phyloP scores from a whole-genome alignment of 352 stramenopile species.

The Globisporangium orthogonon region DNA sequence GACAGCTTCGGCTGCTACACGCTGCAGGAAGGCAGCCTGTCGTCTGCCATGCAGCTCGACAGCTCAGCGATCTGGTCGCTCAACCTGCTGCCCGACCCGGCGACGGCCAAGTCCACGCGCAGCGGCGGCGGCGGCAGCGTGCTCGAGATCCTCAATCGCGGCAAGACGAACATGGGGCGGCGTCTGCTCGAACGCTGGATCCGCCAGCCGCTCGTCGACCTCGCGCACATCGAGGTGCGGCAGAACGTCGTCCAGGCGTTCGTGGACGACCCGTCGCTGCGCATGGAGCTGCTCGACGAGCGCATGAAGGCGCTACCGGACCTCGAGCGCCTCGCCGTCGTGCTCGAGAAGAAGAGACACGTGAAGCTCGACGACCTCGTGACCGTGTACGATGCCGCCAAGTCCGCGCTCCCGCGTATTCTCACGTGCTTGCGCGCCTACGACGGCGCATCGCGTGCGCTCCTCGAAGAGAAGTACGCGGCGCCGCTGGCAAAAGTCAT shows the following conservation, averaged over 20 bases:
- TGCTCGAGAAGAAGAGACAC: slow-evolving; percentile 61
- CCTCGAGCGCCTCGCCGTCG: slow-evolving; percentile 61
- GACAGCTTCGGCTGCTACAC: slow-evolving; percentile 73
- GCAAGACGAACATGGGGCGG: slow-evolving; percentile 92
- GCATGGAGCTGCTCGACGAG: slow-evolving; percentile 86
- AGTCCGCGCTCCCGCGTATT: slow-evolving; percentile 60
- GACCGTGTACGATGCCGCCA: slow-evolving; percentile 76
- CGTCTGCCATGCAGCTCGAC: slow-evolving; percentile 91
- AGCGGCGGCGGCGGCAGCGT: slow-evolving; percentile 74
- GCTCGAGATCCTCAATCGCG: slow-evolving; percentile 92
- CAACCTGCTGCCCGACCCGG: slow-evolving; percentile 87
- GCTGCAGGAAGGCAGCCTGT: slow-evolving; percentile 53
- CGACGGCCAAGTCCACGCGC: slow-evolving; percentile 18
- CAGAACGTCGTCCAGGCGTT: slow-evolving; percentile 92
- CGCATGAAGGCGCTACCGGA: slow-evolving; percentile 84
- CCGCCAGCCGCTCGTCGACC: slow-evolving; percentile 92
- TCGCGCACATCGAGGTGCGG: slow-evolving; percentile 77
- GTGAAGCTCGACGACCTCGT: slow-evolving; percentile 80
- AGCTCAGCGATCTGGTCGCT: slow-evolving; percentile 89
- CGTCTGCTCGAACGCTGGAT: slow-evolving; percentile 96
- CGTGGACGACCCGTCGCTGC: slow-evolving; percentile 82
- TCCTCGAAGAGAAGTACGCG: slow-evolving; percentile 45
- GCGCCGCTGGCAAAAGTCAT: slow-evolving; percentile 50
- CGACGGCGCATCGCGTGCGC: slow-evolving; percentile 26
- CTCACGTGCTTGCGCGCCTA: slow-evolving; percentile 41